Evolutionary conservation across 345 rosid genomes (phyloP).

Genomic region (Gynandropsis gynandra): DNA sequence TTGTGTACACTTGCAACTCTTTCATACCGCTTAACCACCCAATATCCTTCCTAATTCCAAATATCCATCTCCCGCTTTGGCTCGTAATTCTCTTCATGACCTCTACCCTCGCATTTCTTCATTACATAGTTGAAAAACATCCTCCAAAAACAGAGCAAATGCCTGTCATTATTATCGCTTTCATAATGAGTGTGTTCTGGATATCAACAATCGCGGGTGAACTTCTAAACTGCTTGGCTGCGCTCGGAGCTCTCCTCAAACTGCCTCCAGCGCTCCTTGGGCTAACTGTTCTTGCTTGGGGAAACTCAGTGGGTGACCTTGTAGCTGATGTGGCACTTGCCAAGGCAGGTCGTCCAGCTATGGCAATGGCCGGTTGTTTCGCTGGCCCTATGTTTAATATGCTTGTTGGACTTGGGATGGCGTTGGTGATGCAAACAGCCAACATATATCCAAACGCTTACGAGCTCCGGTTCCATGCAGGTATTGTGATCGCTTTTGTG

Average conservation of each 20-base stretch:
- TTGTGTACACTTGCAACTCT: slow-evolving; percentile 70
- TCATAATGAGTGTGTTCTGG: slow-evolving; percentile 94
- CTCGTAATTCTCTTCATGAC: slow-evolving; percentile 55
- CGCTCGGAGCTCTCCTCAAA: slow-evolving; percentile 67
- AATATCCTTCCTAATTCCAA: slow-evolving; percentile 65
- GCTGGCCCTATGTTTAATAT: slow-evolving; percentile 98
- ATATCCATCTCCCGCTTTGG: slow-evolving; percentile 77
- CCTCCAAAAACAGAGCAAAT: slow-evolving; percentile 84
- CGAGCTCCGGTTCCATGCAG: slow-evolving; percentile 63
- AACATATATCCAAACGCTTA: slow-evolving; percentile 73
- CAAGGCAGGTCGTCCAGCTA: slow-evolving; percentile 92
- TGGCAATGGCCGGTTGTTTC: slow-evolving; percentile 99
- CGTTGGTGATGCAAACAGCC: slow-evolving; percentile 70
- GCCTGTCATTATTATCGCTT: slow-evolving; percentile 54
- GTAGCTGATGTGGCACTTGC: slow-evolving; percentile 97
- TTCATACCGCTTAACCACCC: slow-evolving; percentile 77
- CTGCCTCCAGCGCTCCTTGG: slow-evolving; percentile 82
- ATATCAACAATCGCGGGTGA: slow-evolving; percentile 94
- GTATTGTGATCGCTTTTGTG: slow-evolving; percentile 79
- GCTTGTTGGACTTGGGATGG: slow-evolving; percentile 92
- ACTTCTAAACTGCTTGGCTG: slow-evolving; percentile 77
- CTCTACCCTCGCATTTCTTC: slow-evolving; percentile 64
- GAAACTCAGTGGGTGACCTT: slow-evolving; percentile 95
- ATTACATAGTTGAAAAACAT: slow-evolving; percentile 67
- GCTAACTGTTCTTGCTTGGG: slow-evolving; percentile 94